A percentile compares a stretch with the other conserved stretches of the same genome.
Evolutionary conservation across 2,329 filamentous ascomycete species (phyloP).

Genomic region (Diaporthe amygdali): DNA sequence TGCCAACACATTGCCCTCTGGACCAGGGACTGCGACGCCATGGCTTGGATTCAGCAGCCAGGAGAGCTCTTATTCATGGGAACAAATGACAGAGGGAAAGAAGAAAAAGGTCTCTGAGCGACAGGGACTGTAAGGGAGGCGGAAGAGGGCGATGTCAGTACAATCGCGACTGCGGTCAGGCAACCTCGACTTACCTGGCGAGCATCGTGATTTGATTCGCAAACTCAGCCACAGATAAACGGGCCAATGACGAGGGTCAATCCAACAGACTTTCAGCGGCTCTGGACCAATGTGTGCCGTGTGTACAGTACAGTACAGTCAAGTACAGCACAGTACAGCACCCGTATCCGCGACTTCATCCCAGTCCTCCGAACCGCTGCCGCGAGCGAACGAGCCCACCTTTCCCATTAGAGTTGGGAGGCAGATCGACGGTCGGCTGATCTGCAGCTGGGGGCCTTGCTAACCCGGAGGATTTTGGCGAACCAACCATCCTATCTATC

Average conservation of each 20-base stretch:
- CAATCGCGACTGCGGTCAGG: background rate
- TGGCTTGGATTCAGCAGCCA: background rate
- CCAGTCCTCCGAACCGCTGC: constrained; percentile 16
- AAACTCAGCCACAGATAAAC: background rate
- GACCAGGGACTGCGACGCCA: background rate
- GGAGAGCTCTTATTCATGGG: background rate
- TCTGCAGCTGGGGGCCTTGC: constrained; percentile 26
- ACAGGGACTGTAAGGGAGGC: constrained; percentile 3
- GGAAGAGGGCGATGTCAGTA: background rate
- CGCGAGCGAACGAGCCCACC: constrained; percentile 17
- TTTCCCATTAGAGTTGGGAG: constrained; percentile 26
- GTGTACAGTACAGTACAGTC: background rate
- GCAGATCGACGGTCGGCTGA: constrained; percentile 28
- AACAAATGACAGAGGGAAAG: background rate
- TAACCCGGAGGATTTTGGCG: constrained; percentile 11
- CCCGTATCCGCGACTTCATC: background rate
- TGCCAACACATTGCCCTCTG: constrained; percentile 6
- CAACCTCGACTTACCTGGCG: background rate
- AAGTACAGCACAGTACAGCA: background rate
- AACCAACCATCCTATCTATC: background rate
- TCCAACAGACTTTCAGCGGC: constrained; percentile 1
- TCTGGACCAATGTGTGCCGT: constrained; percentile 7
- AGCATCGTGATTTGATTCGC: background rate
- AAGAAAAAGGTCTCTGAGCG: background rate
- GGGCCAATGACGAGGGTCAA: background rate